These are phyloP conservation scores for Theileria parva DNA, from an alignment of 169 alveolate species.

Conservation along the genomic window DNA sequence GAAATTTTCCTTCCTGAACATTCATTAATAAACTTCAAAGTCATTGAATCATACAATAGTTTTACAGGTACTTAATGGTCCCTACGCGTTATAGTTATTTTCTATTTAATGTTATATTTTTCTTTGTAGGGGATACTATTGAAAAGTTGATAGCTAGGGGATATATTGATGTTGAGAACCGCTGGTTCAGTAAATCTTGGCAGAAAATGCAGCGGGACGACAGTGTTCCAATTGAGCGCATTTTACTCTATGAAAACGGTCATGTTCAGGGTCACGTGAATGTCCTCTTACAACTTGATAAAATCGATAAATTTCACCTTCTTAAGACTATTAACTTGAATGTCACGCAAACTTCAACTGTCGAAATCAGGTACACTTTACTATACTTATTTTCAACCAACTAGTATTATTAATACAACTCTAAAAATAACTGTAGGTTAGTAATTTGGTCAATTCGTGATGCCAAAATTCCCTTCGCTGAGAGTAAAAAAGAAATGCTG, in stretches of 20 bases:
- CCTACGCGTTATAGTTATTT: no score
- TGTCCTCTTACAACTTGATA: slow-evolving; percentile 49
- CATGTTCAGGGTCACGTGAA: slow-evolving; percentile 60
- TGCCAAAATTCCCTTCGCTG: slow-evolving; percentile 53
- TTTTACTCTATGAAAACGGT: slow-evolving; percentile 73
- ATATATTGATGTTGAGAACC: slow-evolving; percentile 83
- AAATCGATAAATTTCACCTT: slow-evolving; percentile 31
- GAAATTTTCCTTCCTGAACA: slow-evolving; percentile 66
- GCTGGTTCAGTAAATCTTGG: slow-evolving; percentile 89
- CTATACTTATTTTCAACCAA: background rate
- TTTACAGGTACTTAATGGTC: background rate
- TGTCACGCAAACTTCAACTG: slow-evolving; percentile 42
- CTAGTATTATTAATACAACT: background rate
- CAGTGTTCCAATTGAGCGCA: slow-evolving; percentile 83
- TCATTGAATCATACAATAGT: slow-evolving; percentile 37
- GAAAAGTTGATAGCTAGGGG: slow-evolving; percentile 85
- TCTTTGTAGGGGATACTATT: slow-evolving; percentile 63
- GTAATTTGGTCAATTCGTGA: slow-evolving; percentile 69
- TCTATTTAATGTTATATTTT: slow-evolving; percentile 10
- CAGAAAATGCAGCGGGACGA: slow-evolving; percentile 83
- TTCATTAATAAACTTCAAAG: slow-evolving; percentile 50
- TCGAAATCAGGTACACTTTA: slow-evolving; percentile 45
- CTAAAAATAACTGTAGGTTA: slow-evolving; percentile 20
- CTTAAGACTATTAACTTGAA: slow-evolving; percentile 40
- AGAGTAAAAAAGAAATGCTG: slow-evolving; percentile 57